A percentile compares a stretch with the other conserved stretches of the same genome.
phyloP scores from a whole-genome alignment of 306 rosid species.

The Dalbergia oliveri region DNA sequence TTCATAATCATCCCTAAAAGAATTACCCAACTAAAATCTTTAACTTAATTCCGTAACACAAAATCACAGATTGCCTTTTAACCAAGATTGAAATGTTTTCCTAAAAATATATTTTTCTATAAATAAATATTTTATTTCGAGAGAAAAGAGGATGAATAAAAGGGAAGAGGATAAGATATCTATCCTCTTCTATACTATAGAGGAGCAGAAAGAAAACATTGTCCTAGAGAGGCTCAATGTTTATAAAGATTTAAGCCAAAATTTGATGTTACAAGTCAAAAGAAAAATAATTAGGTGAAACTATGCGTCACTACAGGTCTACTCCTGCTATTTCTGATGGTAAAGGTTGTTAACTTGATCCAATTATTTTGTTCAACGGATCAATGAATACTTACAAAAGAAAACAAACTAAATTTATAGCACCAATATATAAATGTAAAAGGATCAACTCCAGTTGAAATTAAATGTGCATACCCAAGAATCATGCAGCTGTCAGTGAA shows the following conservation, averaged over 20 bases:
- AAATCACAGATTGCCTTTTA: slow-evolving; percentile 9
- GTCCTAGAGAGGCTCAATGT: not conserved
- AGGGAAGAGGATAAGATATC: not conserved
- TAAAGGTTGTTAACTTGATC: slow-evolving; percentile 6
- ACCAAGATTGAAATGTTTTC: slow-evolving; percentile 7
- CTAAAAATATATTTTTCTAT: not conserved
- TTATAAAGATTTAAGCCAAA: not conserved
- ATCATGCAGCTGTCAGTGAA: slow-evolving; percentile 98
- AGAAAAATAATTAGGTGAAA: slow-evolving; percentile 6
- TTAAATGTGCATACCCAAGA: slow-evolving; percentile 80
- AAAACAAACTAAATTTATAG: slow-evolving; percentile 17
- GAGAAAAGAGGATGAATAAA: slow-evolving; percentile 12
- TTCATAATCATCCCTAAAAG: slow-evolving; percentile 1
- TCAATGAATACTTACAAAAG: not conserved
- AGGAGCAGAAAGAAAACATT: slow-evolving; percentile 6
- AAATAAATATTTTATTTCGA: not conserved
- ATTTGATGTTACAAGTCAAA: slow-evolving; percentile 12
- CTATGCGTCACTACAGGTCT: not conserved
- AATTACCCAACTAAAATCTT: slow-evolving; percentile 9
- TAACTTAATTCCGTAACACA: slow-evolving; percentile 19
- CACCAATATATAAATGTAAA: slow-evolving; percentile 20
- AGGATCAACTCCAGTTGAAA: slow-evolving; percentile 27
- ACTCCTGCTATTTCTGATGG: slow-evolving; percentile 1
- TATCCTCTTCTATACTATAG: slow-evolving; percentile 3
- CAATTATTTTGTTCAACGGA: not conserved